Evolutionary conservation across 108 stramenopile species (phyloP), one percentile per base, ranked within the genome.

Genomic region (Cyclotella baltica): DNA sequence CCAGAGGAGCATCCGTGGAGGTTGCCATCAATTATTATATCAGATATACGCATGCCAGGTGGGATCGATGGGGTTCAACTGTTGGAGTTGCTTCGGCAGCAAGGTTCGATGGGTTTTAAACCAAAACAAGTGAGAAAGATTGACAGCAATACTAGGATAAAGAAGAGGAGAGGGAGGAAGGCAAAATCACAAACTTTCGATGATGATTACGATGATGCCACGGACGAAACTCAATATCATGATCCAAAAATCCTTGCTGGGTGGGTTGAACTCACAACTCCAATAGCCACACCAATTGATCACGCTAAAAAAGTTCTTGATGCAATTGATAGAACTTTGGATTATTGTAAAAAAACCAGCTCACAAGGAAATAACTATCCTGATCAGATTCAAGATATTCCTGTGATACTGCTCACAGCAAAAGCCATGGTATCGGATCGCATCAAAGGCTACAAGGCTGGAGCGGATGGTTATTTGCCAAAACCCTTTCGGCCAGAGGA

Each of bases 401-500:
- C 96, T 10, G 90, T 94, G 25, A 76, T 96, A 36, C 62, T 96
- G 55, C 83, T 96, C 19, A 94, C 96, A 0, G 96, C 96, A 43
- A 93, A 92, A 65, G 89, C 78, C 6, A 83, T 91, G 85, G 88
- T 91, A 9, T 73, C 80, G 48, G 96, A 96, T 85, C 90, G 96
- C 4, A 91, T 94, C 34, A 64, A 63, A 55, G 96, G 96, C 16
- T 96, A 94, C 71, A 76, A 88, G 15, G 87, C 88, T 10, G 96
- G 92, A 1, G 92, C 91, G 25, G 83, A 94, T 82, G 93, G 74
- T 15, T 94, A 94, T 67, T 40, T 96, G 6, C 89, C 96, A 1
- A 96, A 96, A 72, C 96, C 96, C 8, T 96, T 96, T 83, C 78
- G 88, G 70, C 96, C 96, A 1, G 92, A 93, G 22, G 96, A 96